A percentile compares a stretch with the other conserved stretches of the same genome.
phyloP scores from a whole-genome alignment of 768 basidiomycete species.

The Dioszegia crocea region DNA sequence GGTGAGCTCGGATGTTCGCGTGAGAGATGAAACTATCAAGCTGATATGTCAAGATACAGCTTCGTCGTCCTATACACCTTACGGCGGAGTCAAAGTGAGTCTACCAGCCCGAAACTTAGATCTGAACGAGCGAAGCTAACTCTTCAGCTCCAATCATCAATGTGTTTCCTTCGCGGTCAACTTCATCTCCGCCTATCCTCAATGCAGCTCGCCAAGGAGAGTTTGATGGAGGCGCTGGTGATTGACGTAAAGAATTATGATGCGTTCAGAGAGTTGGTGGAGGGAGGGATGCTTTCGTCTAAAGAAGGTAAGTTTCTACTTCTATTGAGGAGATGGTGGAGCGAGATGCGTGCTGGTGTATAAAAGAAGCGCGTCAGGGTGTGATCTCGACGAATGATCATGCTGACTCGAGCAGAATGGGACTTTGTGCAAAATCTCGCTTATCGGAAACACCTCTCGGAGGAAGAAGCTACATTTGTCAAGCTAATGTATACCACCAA shows the following conservation, averaged over 20 bases:
- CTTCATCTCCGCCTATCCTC: conserved; percentile 92
- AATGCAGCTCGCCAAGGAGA: conserved; percentile 82
- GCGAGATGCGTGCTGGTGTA: neutral
- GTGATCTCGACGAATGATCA: no score
- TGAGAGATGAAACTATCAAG: neutral
- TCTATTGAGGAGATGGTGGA: neutral
- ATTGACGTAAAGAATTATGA: conserved; percentile 97
- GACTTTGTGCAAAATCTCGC: conserved; percentile 82
- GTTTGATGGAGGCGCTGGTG: conserved; percentile 90
- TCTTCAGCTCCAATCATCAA: conserved; percentile 96
- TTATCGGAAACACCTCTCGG: conserved; percentile 69
- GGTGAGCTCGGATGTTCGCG: neutral
- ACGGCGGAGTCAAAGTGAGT: conserved; percentile 88
- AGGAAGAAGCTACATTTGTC: conserved; percentile 85
- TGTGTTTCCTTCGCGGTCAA: conserved; percentile 89
- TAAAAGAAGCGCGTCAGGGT: no score
- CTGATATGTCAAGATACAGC: neutral
- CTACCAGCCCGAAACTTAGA: neutral
- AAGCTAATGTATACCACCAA: conserved; percentile 87
- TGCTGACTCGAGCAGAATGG: conserved; percentile 67
- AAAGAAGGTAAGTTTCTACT: conserved; percentile 67
- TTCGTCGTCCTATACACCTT: conserved; percentile 50
- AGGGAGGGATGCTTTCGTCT: conserved; percentile 91
- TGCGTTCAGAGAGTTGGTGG: conserved; percentile 82
- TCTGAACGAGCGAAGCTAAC: neutral